A percentile compares a stretch with the other conserved stretches of the same genome.
phyloP scores from a whole-genome alignment of 345 rosid genomes.

The Populus pruinosa region DNA sequence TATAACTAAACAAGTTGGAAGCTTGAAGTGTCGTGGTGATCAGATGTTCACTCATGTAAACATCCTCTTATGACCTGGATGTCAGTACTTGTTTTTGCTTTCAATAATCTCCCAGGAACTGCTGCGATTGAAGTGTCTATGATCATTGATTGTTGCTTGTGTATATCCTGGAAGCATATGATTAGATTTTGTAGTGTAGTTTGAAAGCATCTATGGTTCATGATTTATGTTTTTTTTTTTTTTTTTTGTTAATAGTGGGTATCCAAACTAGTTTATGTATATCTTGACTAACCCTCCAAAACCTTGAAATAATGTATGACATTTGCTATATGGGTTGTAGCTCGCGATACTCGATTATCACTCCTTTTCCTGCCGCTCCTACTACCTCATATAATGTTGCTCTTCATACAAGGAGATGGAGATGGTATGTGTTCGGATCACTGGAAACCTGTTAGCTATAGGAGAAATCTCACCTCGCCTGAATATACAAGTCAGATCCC shows the following conservation, averaged over 20 bases:
- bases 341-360: neutral
- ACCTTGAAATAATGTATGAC: too few species aligned
- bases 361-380: neutral
- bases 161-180: neutral
- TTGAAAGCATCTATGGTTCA: neutral
- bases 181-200: neutral
- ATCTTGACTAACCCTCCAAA: too few species aligned
- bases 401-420: too few species aligned
- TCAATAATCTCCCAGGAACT: neutral
- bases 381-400: neutral
- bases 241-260: too few species aligned
- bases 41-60: neutral
- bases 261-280: accelerated
- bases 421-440: too few species aligned
- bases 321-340: neutral
- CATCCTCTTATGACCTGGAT: neutral
- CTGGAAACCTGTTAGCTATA: too few species aligned
- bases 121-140: neutral
- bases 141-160: neutral
- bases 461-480: too few species aligned
- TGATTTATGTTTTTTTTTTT: too few species aligned
- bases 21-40: slow-evolving; percentile 13
- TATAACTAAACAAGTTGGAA: slow-evolving; percentile 10
- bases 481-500: too few species aligned
- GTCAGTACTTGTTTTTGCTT: neutral